phyloP scores from a whole-genome alignment of 805 yeast genomes.

The Candida verbasci region DNA sequence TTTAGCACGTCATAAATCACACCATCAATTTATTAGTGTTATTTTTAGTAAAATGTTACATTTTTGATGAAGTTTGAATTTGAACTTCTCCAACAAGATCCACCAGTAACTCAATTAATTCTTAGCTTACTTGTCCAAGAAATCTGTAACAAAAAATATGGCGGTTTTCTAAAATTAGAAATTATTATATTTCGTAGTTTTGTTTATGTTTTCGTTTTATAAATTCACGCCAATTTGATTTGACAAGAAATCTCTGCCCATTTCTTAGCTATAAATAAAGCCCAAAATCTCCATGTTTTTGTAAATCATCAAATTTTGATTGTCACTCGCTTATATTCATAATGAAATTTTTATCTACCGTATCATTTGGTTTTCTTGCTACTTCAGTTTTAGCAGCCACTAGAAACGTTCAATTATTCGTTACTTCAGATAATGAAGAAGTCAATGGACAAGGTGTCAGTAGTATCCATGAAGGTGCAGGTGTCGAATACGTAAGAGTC shows the following conservation, averaged over 20 bases:
- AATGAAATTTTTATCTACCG: constrained; percentile 5
- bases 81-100: too few relatives aligned
- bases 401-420: constrained; percentile 15
- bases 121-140: too few relatives aligned
- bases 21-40: too few relatives aligned
- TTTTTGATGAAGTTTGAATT: too few relatives aligned
- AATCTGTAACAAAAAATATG: too few relatives aligned
- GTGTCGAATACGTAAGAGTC: constrained; percentile 34
- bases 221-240: not conserved
- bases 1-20: too few relatives aligned
- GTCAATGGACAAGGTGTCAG: constrained; percentile 25
- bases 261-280: not conserved
- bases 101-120: too few relatives aligned
- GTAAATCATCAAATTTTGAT: not conserved
- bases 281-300: not conserved
- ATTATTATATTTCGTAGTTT: too few relatives aligned
- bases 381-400: constrained; percentile 9
- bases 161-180: too few relatives aligned
- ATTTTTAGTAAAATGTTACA: too few relatives aligned
- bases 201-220: not conserved
- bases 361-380: constrained; percentile 7
- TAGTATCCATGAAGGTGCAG: constrained; percentile 43
- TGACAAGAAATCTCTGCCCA: not conserved
- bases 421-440: constrained; percentile 19
- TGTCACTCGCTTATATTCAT: constrained; percentile 4